Percentiles rank a stretch among this genome's conserved stretches.
Conservation (phyloP, 1,139 yeast genomes). For the Kurtzmaniella quercitrusa region DNA sequence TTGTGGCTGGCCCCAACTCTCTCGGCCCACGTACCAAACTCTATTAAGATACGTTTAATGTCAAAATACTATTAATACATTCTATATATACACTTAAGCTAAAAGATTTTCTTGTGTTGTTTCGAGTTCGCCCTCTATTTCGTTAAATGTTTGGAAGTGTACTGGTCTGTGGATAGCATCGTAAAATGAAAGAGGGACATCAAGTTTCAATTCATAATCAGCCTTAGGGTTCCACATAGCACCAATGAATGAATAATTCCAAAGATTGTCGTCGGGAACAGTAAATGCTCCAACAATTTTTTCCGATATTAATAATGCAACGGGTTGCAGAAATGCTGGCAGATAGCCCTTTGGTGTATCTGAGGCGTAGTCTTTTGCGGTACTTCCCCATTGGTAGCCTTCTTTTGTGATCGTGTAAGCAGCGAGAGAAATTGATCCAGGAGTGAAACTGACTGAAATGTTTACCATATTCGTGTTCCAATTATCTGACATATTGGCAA, state of each 20-base stretch:
- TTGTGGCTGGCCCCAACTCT: too few relatives aligned
- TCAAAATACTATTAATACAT: not conserved
- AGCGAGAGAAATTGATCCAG: conserved; percentile 79
- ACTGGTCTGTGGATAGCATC: conserved; percentile 84
- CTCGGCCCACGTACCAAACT: too few relatives aligned
- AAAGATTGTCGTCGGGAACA: conserved; percentile 79
- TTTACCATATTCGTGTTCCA: conserved; percentile 45
- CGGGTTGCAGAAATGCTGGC: conserved; percentile 53
- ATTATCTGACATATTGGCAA: conserved; percentile 26
- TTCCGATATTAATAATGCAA: conserved; percentile 75
- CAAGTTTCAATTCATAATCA: conserved; percentile 65
- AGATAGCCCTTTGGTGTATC: conserved; percentile 61
- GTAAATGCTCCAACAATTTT: conserved; percentile 75
- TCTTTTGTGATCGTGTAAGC: conserved; percentile 58
- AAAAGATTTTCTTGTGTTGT: conserved; percentile 74
- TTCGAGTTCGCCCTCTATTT: conserved; percentile 59
- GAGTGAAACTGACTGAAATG: conserved; percentile 66
- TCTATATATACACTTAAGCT: conserved; percentile 6
- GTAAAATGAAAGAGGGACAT: conserved; percentile 77
- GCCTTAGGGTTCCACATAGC: conserved; percentile 69
- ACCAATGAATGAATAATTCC: conserved; percentile 93
- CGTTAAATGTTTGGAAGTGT: conserved; percentile 75
- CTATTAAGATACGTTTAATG: not conserved
- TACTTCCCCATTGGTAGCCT: conserved; percentile 77
- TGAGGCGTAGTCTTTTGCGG: conserved; percentile 55